Conservation (phyloP, 2,329 filamentous ascomycete genomes). For the Aureobasidium melanogenum region DNA sequence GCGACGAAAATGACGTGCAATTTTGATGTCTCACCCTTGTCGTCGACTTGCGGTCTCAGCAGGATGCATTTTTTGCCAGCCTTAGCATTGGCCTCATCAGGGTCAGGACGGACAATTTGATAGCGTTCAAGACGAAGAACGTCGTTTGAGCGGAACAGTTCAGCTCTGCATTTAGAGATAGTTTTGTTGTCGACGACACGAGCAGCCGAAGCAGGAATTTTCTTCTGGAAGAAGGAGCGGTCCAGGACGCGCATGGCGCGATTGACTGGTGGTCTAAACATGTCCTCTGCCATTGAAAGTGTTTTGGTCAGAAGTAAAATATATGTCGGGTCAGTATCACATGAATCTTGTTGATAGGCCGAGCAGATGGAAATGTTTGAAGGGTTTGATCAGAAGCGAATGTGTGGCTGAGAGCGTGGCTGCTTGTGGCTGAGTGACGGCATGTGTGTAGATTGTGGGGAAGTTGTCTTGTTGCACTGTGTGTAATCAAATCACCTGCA, state of each 20-base stretch:
- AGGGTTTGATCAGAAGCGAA: not conserved
- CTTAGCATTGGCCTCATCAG: slow-evolving; percentile 44
- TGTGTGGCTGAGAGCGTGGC: not conserved
- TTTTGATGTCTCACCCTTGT: slow-evolving; percentile 15
- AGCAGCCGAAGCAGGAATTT: slow-evolving; percentile 67
- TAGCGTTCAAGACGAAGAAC: slow-evolving; percentile 57
- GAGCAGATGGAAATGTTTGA: not conserved
- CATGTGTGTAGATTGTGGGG: not conserved
- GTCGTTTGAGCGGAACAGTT: slow-evolving; percentile 57
- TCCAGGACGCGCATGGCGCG: slow-evolving; percentile 74
- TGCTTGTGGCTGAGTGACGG: not conserved
- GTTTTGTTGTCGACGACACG: slow-evolving; percentile 65
- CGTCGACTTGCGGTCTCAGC: slow-evolving; percentile 34
- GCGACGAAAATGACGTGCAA: slow-evolving; percentile 8
- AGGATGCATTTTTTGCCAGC: slow-evolving; percentile 37
- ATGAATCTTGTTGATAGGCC: not conserved
- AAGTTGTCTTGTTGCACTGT: not conserved
- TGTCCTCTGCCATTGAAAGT: slow-evolving; percentile 27
- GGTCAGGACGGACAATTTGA: slow-evolving; percentile 54
- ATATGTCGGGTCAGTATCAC: not conserved
- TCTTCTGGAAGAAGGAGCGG: slow-evolving; percentile 71
- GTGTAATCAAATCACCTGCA: not conserved
- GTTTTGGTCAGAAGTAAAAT: not conserved
- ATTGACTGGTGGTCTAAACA: slow-evolving; percentile 74
- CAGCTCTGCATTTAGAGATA: slow-evolving; percentile 62